A percentile compares a stretch with the other conserved stretches of the same genome.
phyloP scores from a whole-genome alignment of 345 rosid genomes.

The Ceriops zippeliana region DNA sequence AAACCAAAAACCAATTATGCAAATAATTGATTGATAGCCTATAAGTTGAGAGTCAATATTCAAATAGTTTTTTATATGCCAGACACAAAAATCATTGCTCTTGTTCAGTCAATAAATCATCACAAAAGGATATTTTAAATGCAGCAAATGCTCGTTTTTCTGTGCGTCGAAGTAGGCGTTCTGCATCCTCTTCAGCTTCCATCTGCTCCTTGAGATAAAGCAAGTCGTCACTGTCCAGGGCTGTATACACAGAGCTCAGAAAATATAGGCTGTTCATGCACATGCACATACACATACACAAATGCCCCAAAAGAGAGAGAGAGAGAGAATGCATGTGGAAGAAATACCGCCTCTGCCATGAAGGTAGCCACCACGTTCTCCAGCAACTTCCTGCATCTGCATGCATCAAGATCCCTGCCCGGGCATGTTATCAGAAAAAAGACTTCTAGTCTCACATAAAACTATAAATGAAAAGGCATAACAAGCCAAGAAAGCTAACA shows the following conservation, averaged over 20 bases:
- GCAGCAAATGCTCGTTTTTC: conserved; percentile 98
- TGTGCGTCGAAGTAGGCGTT: conserved; percentile 88
- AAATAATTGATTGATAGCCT: too few relatives aligned
- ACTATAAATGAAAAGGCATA: not conserved
- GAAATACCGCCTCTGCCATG: conserved; percentile 93
- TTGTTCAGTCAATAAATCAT: not conserved
- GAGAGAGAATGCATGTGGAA: not conserved
- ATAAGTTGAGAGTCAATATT: not conserved
- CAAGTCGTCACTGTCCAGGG: conserved; percentile 97
- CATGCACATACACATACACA: not conserved
- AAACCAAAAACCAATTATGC: too few relatives aligned
- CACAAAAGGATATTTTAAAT: conserved; percentile 83
- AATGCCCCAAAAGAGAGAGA: not conserved
- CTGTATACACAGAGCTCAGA: conserved; percentile 52
- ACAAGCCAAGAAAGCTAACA: not conserved
- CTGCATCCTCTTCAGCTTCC: conserved; percentile 99
- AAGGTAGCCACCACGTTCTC: conserved; percentile 99
- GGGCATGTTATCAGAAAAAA: conserved; percentile 96
- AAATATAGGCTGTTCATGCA: not conserved
- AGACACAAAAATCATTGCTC: not conserved
- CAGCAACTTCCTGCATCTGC: conserved; percentile 99
- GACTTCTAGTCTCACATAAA: not conserved
- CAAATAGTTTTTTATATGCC: not conserved
- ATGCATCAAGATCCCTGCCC: conserved; percentile 89
- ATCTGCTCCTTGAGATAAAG: conserved; percentile 97